Evolutionary conservation across 805 yeast species (phyloP).

Genomic region (Zygosaccharomyces rouxii): DNA sequence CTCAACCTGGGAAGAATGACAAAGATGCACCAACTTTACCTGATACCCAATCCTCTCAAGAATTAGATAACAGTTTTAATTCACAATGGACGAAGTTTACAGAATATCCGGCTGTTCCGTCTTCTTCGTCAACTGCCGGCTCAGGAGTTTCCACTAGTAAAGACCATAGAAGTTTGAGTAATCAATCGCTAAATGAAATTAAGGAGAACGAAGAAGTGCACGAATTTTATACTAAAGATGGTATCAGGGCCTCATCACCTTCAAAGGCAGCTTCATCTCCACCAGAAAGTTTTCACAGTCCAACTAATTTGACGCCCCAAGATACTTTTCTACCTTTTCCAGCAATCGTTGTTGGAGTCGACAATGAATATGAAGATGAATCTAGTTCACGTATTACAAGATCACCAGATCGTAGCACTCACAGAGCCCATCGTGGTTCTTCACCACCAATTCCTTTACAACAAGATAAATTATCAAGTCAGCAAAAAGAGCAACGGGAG

Average conservation of each 20-base stretch:
- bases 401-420: not conserved
- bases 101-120: conserved; percentile 13
- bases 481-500: conserved; percentile 1
- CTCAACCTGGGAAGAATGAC: not conserved
- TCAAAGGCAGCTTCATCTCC: conserved; percentile 4
- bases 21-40: conserved; percentile 43
- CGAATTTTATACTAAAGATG: conserved; percentile 14
- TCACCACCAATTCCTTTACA: conserved; percentile 5
- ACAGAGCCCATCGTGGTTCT: conserved; percentile 1
- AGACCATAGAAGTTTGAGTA: conserved; percentile 23
- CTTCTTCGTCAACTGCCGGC: conserved; percentile 12
- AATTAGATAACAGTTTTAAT: conserved; percentile 13
- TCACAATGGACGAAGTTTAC: conserved; percentile 9
- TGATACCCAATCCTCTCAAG: conserved; percentile 36
- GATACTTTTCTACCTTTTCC: conserved; percentile 21
- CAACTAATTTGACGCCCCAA: conserved; percentile 13
- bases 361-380: conserved; percentile 16
- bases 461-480: not conserved
- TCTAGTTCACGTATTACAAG: conserved; percentile 2
- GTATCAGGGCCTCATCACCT: conserved; percentile 1
- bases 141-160: conserved; percentile 10
- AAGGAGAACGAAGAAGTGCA: conserved; percentile 33
- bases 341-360: conserved; percentile 23
- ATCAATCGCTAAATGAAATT: conserved; percentile 34
- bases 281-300: conserved; percentile 8